A percentile compares a stretch with the other conserved stretches of the same genome.
Evolutionary conservation across 2,329 filamentous ascomycete species (phyloP).

Genomic region (Alternaria hordeiaustralica): DNA sequence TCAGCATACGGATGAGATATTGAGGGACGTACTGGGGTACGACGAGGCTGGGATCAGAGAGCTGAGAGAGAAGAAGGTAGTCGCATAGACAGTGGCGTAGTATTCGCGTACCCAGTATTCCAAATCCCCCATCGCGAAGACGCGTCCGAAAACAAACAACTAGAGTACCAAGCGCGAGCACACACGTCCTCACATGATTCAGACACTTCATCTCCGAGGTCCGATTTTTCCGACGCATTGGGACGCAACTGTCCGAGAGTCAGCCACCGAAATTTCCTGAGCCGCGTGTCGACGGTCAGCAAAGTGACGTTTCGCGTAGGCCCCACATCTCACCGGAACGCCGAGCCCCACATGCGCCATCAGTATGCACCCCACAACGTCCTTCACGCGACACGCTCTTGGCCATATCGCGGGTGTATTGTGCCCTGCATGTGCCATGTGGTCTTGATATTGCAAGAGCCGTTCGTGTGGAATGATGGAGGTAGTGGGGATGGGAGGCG

Average conservation of each 20-base stretch:
- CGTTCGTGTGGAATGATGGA: neutral
- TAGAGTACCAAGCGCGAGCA: neutral
- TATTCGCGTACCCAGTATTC: neutral
- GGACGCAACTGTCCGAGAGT: neutral
- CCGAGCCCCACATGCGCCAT: conserved; percentile 28
- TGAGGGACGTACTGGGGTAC: conserved; percentile 39
- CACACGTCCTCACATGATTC: neutral
- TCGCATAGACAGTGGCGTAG: conserved; percentile 14
- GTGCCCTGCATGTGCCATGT: conserved; percentile 5
- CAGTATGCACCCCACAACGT: neutral
- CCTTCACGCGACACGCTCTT: neutral
- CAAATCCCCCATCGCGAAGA: neutral
- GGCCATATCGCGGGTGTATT: neutral
- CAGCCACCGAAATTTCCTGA: neutral
- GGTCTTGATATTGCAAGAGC: conserved; percentile 1
- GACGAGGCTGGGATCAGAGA: conserved; percentile 28
- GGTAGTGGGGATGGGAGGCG: neutral
- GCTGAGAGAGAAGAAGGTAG: conserved; percentile 14
- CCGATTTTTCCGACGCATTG: neutral
- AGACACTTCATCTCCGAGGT: neutral
- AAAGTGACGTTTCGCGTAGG: neutral
- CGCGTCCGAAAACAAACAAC: neutral
- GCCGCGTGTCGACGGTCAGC: neutral
- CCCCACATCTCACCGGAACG: neutral
- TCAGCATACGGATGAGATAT: conserved; percentile 44